Base-by-base conservation (phyloP, 192 early-diverging fungal genomes). In the Pilobolus umbonatus region DNA sequence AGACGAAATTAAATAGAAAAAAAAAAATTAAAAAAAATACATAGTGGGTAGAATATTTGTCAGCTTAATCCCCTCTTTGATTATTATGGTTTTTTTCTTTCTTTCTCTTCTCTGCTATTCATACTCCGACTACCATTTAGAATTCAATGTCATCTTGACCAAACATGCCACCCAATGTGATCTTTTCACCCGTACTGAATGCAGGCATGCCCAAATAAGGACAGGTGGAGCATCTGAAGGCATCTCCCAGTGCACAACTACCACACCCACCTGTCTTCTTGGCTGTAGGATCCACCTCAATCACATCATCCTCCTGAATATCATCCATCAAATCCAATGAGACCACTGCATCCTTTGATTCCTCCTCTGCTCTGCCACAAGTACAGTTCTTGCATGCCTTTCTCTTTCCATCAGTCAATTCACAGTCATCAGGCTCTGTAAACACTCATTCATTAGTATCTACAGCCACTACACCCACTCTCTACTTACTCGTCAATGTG, bases 311-410 rank as follows among this genome's bases (percentile, higher is more conserved):
- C 25, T 68, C 62, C 1, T 55, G 58, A 43, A 65, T 61, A 46
- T 60, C 56, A 55, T 61, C 62, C 29, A 51, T 61, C 22, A 65
- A 39, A 64, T 62, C 64, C 26, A 63, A 31, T 8, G 76, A 75
- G 30, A 65, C 71, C 19, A 64, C 60, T 34, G 73, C 74, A 28
- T 79, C 74, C 17, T 79, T 84, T 5, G 71, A 72, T 38, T 88
- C 89, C 42, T 86, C 80, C 26, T 92, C 88, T 11, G 92, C 92
- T 40, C 86, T 82, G 6, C 96, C 94, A 65, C 96, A 98, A 8
- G 85, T 85, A 69, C 96, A 98, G 76, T 96, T 93, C 78, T 98
- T 98, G 81, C 96, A 98, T 17, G 95, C 91, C 77, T 94, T 97
- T 59, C 84, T 75, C 65, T 88, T 89, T 29, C 86, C 77, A 47